A percentile compares a stretch with the other conserved stretches of the same genome.
phyloP scores from a whole-genome alignment of 2,329 filamentous ascomycete species.

The Fusarium fujikuroi region DNA sequence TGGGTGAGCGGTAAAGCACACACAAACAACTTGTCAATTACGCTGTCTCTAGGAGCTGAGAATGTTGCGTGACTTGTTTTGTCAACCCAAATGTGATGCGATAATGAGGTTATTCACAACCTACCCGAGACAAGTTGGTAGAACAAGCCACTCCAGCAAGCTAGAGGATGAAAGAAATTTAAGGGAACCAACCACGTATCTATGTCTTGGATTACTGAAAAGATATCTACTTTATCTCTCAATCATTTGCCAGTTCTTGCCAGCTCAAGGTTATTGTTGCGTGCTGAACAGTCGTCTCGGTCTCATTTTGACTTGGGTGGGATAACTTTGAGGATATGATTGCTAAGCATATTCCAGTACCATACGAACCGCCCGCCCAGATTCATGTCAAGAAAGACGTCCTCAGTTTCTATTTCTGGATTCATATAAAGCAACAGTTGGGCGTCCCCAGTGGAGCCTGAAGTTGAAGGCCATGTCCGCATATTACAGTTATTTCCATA shows the following conservation, averaged over 20 bases:
- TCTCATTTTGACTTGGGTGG: not conserved
- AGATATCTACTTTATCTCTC: fast-evolving
- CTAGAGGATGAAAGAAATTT: fast-evolving
- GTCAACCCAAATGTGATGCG: fast-evolving
- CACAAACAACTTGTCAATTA: fast-evolving
- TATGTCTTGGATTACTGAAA: fast-evolving
- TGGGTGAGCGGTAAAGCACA: fast-evolving
- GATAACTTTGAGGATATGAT: fast-evolving
- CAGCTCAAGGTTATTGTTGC: fast-evolving
- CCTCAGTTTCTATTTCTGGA: not conserved
- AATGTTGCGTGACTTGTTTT: not conserved
- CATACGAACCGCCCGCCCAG: fast-evolving
- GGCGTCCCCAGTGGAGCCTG: not conserved
- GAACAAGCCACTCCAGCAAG: no score
- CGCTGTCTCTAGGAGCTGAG: fast-evolving
- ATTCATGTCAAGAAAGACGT: not conserved
- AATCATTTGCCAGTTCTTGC: fast-evolving
- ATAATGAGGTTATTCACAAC: not conserved
- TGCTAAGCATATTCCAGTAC: not conserved
- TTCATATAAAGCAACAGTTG: fast-evolving
- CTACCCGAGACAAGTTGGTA: not conserved
- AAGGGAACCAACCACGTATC: fast-evolving
- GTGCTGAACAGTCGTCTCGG: not conserved
- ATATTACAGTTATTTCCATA: not conserved
- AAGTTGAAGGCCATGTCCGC: not conserved